A percentile compares a stretch with the other conserved stretches of the same genome.
These are phyloP conservation scores for Boletus reticuloceps DNA, from an alignment of 768 basidiomycete species.

Conservation along the genomic window DNA sequence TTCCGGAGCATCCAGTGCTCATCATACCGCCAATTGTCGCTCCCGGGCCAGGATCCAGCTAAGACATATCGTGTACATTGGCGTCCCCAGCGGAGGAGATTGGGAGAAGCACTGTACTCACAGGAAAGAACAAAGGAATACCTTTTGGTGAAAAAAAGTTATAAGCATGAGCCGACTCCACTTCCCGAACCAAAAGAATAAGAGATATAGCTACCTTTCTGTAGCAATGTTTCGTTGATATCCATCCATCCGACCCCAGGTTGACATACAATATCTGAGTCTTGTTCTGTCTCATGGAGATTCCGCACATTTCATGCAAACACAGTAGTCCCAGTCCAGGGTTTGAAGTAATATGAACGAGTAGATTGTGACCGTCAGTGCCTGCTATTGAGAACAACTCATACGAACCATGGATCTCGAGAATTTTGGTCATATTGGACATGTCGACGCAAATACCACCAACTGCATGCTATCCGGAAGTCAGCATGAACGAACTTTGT, in stretches of 20 bases:
- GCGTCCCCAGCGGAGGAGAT: neutral
- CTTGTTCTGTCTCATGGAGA: constrained; percentile 44
- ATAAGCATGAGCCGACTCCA: neutral
- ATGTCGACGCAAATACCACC: constrained; percentile 83
- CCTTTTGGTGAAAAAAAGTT: constrained; percentile 34
- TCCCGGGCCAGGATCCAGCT: constrained; percentile 76
- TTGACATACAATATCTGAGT: constrained; percentile 74
- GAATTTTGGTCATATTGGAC: constrained; percentile 73
- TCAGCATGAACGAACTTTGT: neutral
- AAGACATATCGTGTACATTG: neutral
- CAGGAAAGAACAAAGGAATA: constrained; percentile 82
- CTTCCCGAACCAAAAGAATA: neutral
- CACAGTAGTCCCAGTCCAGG: neutral
- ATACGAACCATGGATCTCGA: constrained; percentile 64
- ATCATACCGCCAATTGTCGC: constrained; percentile 88
- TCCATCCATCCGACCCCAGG: constrained; percentile 71
- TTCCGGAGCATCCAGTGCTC: constrained; percentile 84
- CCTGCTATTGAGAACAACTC: neutral
- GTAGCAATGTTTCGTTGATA: constrained; percentile 63
- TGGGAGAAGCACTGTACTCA: constrained; percentile 28
- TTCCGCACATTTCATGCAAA: neutral
- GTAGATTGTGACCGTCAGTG: neutral
- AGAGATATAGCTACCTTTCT: constrained; percentile 43
- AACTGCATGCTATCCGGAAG: constrained; percentile 11
- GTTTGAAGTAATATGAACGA: neutral